These are phyloP conservation scores for Sarocladium kiliense DNA, from an alignment of 2,329 filamentous ascomycete species.

Conservation along the genomic window DNA sequence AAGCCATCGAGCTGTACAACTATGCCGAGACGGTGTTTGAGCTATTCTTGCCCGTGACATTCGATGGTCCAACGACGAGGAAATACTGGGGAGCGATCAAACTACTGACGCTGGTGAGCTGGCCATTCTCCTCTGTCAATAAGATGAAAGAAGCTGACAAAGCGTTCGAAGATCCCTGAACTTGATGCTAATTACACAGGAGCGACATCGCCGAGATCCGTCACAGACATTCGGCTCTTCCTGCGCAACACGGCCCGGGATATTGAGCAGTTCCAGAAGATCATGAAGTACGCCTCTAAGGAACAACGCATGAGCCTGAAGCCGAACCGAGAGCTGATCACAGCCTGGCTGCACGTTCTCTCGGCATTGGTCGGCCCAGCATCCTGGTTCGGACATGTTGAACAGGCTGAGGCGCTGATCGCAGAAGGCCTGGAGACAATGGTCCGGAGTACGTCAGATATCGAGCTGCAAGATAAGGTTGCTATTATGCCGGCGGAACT, in stretches of 20 bases:
- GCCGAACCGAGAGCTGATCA: conserved; percentile 30
- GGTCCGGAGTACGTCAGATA: conserved; percentile 27
- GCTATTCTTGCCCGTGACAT: conserved; percentile 35
- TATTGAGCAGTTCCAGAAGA: conserved; percentile 22
- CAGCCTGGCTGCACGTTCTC: conserved; percentile 37
- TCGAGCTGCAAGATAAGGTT: conserved; percentile 12
- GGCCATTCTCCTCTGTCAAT: no score
- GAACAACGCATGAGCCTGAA: conserved; percentile 23
- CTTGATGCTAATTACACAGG: conserved; percentile 11
- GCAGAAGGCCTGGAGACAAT: conserved; percentile 30
- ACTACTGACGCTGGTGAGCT: conserved; percentile 22
- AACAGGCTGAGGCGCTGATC: conserved; percentile 24
- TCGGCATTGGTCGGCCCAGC: conserved; percentile 13
- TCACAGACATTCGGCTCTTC: conserved; percentile 14
- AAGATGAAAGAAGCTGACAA: background rate
- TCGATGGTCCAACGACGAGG: conserved; percentile 29
- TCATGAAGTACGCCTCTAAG: conserved; percentile 21
- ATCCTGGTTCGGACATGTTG: conserved; percentile 24
- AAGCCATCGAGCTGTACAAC: conserved; percentile 34
- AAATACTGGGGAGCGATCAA: conserved; percentile 41
- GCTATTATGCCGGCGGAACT: conserved; percentile 38
- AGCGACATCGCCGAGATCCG: conserved; percentile 11
- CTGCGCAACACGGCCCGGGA: conserved; percentile 20
- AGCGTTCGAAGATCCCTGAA: conserved; percentile 11
- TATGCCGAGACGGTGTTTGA: conserved; percentile 32